phyloP scores from a whole-genome alignment of 306 rosid genomes.

The Boehmeria nivea region DNA sequence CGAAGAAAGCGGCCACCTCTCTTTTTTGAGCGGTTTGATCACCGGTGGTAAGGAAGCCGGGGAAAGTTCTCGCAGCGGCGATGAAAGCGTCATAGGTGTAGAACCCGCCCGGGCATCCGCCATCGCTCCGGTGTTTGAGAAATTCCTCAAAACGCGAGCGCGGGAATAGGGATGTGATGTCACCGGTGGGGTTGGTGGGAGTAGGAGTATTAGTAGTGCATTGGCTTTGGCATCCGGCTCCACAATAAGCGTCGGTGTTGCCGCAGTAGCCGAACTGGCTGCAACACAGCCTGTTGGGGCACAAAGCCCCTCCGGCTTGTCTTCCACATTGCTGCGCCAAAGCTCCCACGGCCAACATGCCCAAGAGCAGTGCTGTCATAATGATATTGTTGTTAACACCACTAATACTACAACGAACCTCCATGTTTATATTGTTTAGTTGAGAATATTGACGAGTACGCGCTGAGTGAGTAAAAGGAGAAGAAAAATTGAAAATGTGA shows the following conservation, averaged over 20 bases:
- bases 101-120: constrained; percentile 34
- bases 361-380: not conserved
- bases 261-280: constrained; percentile 64
- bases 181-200: constrained; percentile 1
- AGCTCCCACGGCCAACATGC: not conserved
- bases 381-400: not conserved
- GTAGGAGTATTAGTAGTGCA: constrained; percentile 7
- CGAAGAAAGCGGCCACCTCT: constrained; percentile 51
- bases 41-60: constrained; percentile 41
- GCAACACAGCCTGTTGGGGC: constrained; percentile 44
- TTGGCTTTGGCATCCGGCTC: constrained; percentile 41
- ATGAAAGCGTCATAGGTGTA: constrained; percentile 56
- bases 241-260: constrained; percentile 38
- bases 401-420: too few relatives aligned
- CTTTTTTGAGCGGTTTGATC: constrained; percentile 25
- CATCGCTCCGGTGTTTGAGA: constrained; percentile 43
- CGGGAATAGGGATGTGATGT: constrained; percentile 18
- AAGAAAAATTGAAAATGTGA: too few relatives aligned
- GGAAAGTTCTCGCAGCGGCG: constrained; percentile 41
- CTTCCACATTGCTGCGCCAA: constrained; percentile 42
- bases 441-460: too few relatives aligned
- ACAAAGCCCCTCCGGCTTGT: constrained; percentile 37
- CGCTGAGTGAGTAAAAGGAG: too few relatives aligned
- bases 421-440: too few relatives aligned
- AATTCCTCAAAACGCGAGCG: constrained; percentile 28